These are phyloP conservation scores for Phtheirospermum japonicum DNA, from an alignment of 257 asterid genomes.

Conservation along the genomic window DNA sequence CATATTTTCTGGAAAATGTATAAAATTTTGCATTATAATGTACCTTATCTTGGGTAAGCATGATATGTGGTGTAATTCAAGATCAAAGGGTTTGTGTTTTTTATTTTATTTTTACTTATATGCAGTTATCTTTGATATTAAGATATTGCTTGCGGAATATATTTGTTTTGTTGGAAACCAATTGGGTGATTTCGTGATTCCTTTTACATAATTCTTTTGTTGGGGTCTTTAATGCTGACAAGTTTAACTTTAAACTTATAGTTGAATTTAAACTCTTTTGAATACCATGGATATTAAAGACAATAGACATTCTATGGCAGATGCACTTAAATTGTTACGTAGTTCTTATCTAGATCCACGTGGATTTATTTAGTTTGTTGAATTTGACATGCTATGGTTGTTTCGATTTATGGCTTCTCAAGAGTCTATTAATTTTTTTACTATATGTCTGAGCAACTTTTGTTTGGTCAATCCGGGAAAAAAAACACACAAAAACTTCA, in stretches of 20 bases:
- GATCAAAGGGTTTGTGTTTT: neutral
- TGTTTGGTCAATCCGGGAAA: too few relatives aligned
- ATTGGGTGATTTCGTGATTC: conserved; percentile 1
- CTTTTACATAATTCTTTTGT: neutral
- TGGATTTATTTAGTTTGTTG: too few relatives aligned
- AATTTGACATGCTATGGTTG: too few relatives aligned
- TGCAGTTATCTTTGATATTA: conserved; percentile 12
- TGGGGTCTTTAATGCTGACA: neutral
- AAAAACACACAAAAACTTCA: too few relatives aligned
- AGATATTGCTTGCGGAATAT: conserved; percentile 17
- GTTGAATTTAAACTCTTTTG: neutral
- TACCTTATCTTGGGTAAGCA: neutral
- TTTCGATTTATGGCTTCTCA: too few relatives aligned
- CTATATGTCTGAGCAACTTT: too few relatives aligned
- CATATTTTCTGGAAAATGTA: neutral
- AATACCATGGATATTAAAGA: neutral
- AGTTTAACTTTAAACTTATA: neutral
- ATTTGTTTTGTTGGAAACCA: conserved; percentile 13
- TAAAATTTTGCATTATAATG: neutral
- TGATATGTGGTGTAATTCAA: neutral
- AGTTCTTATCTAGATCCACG: too few relatives aligned
- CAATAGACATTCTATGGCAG: too few relatives aligned
- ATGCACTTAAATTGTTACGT: too few relatives aligned
- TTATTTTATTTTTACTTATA: neutral
- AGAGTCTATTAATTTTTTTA: too few relatives aligned